phyloP scores from a whole-genome alignment of 2,329 filamentous ascomycete genomes.

The Fusarium sublunatum region DNA sequence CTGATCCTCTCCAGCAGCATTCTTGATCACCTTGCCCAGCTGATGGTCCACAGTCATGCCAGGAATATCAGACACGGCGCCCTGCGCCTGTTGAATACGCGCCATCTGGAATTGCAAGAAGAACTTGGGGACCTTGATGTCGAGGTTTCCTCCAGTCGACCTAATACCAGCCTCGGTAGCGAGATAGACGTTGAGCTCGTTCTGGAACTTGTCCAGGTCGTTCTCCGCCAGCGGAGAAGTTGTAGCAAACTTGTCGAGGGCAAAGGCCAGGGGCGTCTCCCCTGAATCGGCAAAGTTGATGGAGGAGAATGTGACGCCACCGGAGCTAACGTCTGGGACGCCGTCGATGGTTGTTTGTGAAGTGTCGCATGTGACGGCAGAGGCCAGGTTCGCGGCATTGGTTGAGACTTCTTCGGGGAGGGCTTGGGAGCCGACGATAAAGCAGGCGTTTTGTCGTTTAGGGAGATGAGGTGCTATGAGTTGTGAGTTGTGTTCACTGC shows the following conservation, averaged over 20 bases:
- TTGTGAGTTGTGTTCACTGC: background rate
- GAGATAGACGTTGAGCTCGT: constrained; percentile 65
- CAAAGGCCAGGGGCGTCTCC: constrained; percentile 63
- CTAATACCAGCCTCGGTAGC: constrained; percentile 70
- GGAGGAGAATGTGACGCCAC: constrained; percentile 61
- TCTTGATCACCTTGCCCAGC: constrained; percentile 67
- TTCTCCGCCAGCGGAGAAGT: constrained; percentile 59
- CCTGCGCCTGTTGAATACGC: constrained; percentile 69
- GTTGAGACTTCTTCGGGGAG: constrained; percentile 64
- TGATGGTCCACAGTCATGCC: constrained; percentile 67
- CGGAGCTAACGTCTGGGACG: constrained; percentile 68
- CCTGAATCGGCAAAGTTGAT: constrained; percentile 66
- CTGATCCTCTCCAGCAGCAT: constrained; percentile 62
- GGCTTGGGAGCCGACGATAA: constrained; percentile 61
- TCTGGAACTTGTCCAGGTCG: constrained; percentile 63
- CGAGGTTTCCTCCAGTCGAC: constrained; percentile 63
- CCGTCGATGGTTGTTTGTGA: constrained; percentile 60
- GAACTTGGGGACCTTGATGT: constrained; percentile 72
- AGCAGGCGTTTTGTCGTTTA: constrained; percentile 59
- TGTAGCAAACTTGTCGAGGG: constrained; percentile 65
- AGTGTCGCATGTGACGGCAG: constrained; percentile 61
- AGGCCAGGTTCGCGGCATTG: constrained; percentile 55
- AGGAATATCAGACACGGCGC: constrained; percentile 62
- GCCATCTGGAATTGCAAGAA: constrained; percentile 69
- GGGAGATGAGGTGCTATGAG: constrained; percentile 29